phyloP scores from a whole-genome alignment of 2,329 filamentous ascomycete genomes.

The Calonectria honghensis region DNA sequence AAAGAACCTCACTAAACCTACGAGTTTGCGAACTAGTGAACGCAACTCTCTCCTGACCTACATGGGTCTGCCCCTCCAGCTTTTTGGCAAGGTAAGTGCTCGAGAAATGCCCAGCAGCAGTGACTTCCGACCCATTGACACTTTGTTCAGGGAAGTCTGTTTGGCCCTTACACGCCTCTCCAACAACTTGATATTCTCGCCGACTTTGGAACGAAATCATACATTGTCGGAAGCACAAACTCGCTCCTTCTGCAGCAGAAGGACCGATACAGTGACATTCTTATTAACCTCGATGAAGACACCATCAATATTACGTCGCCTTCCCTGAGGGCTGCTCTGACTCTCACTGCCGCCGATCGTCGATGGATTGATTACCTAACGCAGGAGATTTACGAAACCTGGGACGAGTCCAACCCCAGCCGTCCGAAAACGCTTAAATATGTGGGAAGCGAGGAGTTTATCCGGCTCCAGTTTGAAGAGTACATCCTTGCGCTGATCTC shows the following conservation, averaged over 20 bases:
- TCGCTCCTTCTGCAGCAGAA: conserved; percentile 94
- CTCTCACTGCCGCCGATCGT: conserved; percentile 89
- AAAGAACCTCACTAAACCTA: conserved; percentile 83
- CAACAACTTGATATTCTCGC: conserved; percentile 96
- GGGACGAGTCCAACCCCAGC: conserved; percentile 93
- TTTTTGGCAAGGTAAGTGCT: conserved; percentile 86
- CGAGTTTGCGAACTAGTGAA: conserved; percentile 93
- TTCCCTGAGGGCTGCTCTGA: conserved; percentile 83
- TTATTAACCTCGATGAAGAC: conserved; percentile 96
- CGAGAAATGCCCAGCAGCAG: not conserved
- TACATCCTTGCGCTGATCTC: conserved; percentile 93
- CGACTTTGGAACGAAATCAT: conserved; percentile 95
- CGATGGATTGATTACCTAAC: conserved; percentile 98
- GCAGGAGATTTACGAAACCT: conserved; percentile 94
- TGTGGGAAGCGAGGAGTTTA: conserved; percentile 96
- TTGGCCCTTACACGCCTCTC: conserved; percentile 96
- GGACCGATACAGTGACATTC: conserved; percentile 95
- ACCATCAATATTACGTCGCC: conserved; percentile 89
- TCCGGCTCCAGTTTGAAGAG: conserved; percentile 96
- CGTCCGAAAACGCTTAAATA: conserved; percentile 97
- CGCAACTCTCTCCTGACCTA: conserved; percentile 91
- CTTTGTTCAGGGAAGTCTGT: conserved; percentile 83
- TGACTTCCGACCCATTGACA: conserved; percentile 40
- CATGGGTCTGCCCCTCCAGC: conserved; percentile 94
- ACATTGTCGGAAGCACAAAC: conserved; percentile 97